A percentile compares a stretch with the other conserved stretches of the same genome.
These are phyloP conservation scores for Vitis rotundifolia DNA, from an alignment of 164 flowering plant genomes.

Conservation along the genomic window DNA sequence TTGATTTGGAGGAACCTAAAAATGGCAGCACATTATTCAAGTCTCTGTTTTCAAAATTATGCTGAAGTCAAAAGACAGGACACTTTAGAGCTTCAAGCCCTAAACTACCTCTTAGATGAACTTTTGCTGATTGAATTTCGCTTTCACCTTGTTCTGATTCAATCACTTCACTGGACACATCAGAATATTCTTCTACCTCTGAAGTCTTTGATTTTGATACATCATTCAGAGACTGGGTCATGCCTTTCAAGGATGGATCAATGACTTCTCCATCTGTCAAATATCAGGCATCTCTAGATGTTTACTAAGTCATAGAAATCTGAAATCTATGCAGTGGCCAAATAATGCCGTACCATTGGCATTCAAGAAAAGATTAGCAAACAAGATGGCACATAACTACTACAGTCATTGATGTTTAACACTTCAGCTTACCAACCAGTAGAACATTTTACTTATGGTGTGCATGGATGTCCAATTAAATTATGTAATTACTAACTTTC, in stretches of 20 bases:
- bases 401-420: no score
- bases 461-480: no score
- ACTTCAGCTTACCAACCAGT: no score
- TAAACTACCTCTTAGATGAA: conserved; percentile 40
- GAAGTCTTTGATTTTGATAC: conserved; percentile 15
- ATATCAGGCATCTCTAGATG: conserved; percentile 1
- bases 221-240: conserved; percentile 14
- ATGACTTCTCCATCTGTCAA: conserved; percentile 54
- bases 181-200: conserved; percentile 42
- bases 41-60: not conserved
- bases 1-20: conserved; percentile 44
- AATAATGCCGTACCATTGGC: no score
- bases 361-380: no score
- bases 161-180: conserved; percentile 44
- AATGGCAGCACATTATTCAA: not conserved
- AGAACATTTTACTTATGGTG: no score
- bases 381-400: no score
- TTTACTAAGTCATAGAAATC: no score
- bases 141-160: conserved; percentile 32
- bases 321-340: no score
- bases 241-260: conserved; percentile 36
- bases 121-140: conserved; percentile 50
- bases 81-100: not conserved
- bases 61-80: not conserved
- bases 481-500: no score